Evolutionary conservation across 306 rosid species (phyloP), one percentile per base, ranked within the genome.

Genomic region (Senna tora): DNA sequence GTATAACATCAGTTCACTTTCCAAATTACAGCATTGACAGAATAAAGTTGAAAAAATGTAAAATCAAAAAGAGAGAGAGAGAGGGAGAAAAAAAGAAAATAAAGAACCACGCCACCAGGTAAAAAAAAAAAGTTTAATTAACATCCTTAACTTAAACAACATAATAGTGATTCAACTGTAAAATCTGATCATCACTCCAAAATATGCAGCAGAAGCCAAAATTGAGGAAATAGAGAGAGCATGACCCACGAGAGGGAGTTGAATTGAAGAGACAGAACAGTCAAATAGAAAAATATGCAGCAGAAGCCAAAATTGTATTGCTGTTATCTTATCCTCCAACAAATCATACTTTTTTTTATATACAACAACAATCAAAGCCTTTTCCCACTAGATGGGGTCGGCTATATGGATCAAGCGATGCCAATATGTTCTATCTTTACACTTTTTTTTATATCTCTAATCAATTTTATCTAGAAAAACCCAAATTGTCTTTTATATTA

Each of bases 261-360:
- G 9, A 9, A 16, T 34, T 46, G 53, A 19, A 45, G 51, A 33
- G 6, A 32, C 14, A 36, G 53, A 19, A 45, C 41, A 33, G 6
- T 32, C 14, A 36, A 46, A 46, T 16, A 46, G 59, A 46, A 72
- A 72, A 45, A 67, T 47, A 58, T 76, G 63, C 69, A 76, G 11
- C 41, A 25, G 47, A 19, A 58, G 16, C n/a, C n/a, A n/a, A n/a
- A n/a, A n/a, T n/a, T n/a, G n/a, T n/a, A n/a, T n/a, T n/a, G n/a
- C n/a, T n/a, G n/a, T n/a, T n/a, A n/a, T n/a, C n/a, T n/a, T n/a
- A n/a, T n/a, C n/a, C n/a, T n/a, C n/a, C n/a, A n/a, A n/a, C n/a
- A n/a, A n/a, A n/a, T n/a, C n/a, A n/a, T n/a, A n/a, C n/a, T n/a
- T n/a, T n/a, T n/a, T n/a, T n/a, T n/a, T n/a, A n/a, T n/a, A n/a